Evolutionary conservation across 2,329 filamentous ascomycete species (phyloP).

Genomic region (Dactylellina cionopaga): DNA sequence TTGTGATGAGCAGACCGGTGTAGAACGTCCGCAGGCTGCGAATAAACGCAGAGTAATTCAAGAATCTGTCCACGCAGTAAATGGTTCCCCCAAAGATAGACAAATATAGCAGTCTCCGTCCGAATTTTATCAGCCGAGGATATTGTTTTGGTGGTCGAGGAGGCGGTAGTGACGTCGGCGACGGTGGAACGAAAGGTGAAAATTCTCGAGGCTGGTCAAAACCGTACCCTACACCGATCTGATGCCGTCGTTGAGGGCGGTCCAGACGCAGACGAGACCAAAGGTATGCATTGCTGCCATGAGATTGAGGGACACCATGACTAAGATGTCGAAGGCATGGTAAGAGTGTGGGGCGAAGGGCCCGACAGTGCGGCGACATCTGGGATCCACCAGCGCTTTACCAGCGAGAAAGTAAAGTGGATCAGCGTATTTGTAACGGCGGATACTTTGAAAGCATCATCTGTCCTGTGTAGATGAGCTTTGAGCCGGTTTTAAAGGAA

Average conservation of each 20-base stretch:
- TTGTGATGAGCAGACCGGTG: slow-evolving; percentile 79
- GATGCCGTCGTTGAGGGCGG: slow-evolving; percentile 36
- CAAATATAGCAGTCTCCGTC: slow-evolving; percentile 75
- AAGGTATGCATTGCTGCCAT: neutral
- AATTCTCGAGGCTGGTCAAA: slow-evolving; percentile 61
- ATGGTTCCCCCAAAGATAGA: slow-evolving; percentile 69
- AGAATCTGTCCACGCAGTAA: slow-evolving; percentile 76
- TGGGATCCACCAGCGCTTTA: slow-evolving; percentile 11
- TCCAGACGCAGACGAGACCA: slow-evolving; percentile 21
- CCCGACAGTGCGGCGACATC: slow-evolving; percentile 41
- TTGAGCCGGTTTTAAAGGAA: neutral
- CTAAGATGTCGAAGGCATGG: slow-evolving; percentile 31
- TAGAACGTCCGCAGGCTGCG: slow-evolving; percentile 84
- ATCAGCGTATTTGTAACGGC: slow-evolving; percentile 6
- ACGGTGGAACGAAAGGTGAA: slow-evolving; percentile 77
- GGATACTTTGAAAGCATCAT: slow-evolving; percentile 28
- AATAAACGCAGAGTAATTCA: slow-evolving; percentile 81
- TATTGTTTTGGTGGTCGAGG: slow-evolving; percentile 75
- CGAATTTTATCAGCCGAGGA: slow-evolving; percentile 76
- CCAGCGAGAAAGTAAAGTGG: slow-evolving; percentile 2
- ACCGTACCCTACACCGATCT: slow-evolving; percentile 47
- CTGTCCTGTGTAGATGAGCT: slow-evolving; percentile 14
- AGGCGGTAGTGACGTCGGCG: slow-evolving; percentile 79
- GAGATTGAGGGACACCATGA: slow-evolving; percentile 4
- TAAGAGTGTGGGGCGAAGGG: slow-evolving; percentile 28